A percentile compares a stretch with the other conserved stretches of the same genome.
Evolutionary conservation across 2,329 filamentous ascomycete species (phyloP).

Genomic region (Fusarium verticillioides): DNA sequence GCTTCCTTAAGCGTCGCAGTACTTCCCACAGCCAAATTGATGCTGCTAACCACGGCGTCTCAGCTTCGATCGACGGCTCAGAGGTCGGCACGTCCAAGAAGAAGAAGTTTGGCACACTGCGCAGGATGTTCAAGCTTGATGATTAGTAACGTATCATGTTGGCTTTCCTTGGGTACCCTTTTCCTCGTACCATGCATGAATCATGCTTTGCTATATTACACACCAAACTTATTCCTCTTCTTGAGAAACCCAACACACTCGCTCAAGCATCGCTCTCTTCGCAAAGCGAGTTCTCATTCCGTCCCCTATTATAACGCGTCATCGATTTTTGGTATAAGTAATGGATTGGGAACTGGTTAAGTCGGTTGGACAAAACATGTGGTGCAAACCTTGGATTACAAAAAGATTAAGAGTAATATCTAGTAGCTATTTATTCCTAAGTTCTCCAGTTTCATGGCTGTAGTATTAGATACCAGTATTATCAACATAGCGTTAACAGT

Average conservation of each 20-base stretch:
- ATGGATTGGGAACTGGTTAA: conserved; percentile 1
- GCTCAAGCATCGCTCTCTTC: conserved; percentile 7
- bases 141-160: conserved; percentile 48
- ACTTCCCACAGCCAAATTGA: conserved; percentile 50
- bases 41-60: conserved; percentile 5
- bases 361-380: conserved; percentile 1
- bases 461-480: conserved; percentile 9
- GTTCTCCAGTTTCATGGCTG: not conserved
- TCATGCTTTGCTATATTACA: not conserved
- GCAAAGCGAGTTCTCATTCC: not conserved
- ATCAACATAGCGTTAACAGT: not conserved
- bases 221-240: not conserved
- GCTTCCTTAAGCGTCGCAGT: conserved; percentile 52
- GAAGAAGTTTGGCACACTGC: conserved; percentile 76
- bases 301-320: not conserved
- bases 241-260: conserved; percentile 6
- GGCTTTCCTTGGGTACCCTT: not conserved
- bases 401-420: conserved; percentile 25
- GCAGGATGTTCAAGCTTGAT: conserved; percentile 70
- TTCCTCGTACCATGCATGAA: not conserved
- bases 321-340: conserved; percentile 14
- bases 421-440: conserved; percentile 22
- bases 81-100: conserved; percentile 53
- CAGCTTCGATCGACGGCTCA: conserved; percentile 22
- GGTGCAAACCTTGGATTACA: conserved; percentile 9